Evolutionary conservation across 306 rosid genomes (phyloP).

Genomic region (Hippophae rhamnoides): DNA sequence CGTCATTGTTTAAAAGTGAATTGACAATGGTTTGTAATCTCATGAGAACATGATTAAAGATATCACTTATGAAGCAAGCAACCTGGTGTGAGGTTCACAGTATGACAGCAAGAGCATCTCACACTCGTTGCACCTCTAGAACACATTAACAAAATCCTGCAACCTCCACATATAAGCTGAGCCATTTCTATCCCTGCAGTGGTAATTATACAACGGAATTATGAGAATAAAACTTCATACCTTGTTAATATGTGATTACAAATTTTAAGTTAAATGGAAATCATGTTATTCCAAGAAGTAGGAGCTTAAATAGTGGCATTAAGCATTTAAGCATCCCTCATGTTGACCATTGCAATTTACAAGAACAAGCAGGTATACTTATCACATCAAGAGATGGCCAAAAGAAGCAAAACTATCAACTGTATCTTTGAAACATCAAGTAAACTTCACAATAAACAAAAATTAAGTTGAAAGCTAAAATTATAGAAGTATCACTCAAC

Average conservation of each 20-base stretch:
- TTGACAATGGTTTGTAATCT: background rate
- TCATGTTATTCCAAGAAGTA: background rate
- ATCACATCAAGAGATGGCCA: too few species aligned
- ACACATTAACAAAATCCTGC: conserved; percentile 89
- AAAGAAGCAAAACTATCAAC: too few species aligned
- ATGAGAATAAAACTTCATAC: background rate
- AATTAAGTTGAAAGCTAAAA: too few species aligned
- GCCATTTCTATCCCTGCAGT: conserved; percentile 85
- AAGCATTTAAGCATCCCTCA: background rate
- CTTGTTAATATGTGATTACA: background rate
- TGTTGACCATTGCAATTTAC: too few species aligned
- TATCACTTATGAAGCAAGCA: conserved; percentile 6
- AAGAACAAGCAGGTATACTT: too few species aligned
- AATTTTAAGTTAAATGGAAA: too few species aligned
- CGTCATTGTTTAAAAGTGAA: too few species aligned
- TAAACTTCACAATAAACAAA: too few species aligned
- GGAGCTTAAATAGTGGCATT: background rate
- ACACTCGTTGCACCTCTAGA: conserved; percentile 90
- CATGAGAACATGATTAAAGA: conserved; percentile 9
- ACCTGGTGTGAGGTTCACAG: conserved; percentile 88
- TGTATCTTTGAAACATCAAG: too few species aligned
- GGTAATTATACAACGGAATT: background rate
- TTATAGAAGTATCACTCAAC: too few species aligned
- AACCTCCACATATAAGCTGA: conserved; percentile 91
- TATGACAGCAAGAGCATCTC: conserved; percentile 92